Base-by-base conservation (phyloP, 2,329 filamentous ascomycete species). In the Gaeumannomyces sp. region DNA sequence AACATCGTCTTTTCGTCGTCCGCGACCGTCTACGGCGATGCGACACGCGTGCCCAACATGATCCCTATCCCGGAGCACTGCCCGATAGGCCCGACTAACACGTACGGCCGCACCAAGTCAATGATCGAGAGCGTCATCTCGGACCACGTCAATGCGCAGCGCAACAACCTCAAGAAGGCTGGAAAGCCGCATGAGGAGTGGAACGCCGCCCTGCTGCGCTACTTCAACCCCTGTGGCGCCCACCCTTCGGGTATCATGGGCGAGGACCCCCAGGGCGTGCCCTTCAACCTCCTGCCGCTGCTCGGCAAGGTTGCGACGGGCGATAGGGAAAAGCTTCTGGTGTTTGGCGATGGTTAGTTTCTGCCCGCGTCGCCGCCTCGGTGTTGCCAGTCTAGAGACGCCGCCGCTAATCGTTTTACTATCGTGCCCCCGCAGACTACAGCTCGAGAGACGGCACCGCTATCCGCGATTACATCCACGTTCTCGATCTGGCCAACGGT, bases 1-100 rank as follows among this genome's bases (percentile, higher is more conserved):
- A 98, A 97, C 83, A 95, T 99, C 73, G 95, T 99, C 79, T 99
- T 99, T 82, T 98, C 94, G 67, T 97, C 93, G 68, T 97, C 93
- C 1, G 95, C 95, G 45, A 99, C 96, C 71, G 95, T 99, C 70
- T 99, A 99, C 78, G 95, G 95, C 75, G 96, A 99, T 78, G 95
- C 94, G 64, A 98, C 95, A 60, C 91, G 93, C 75, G 92, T 97
- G 80, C 88, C 90, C 71, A 90, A 96, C 84, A 99, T 99, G 95
- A 99, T 99, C 70, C 95, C 95, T 69, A 99, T 99, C 74, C 95
- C 95, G 63, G 95, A 99, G 81, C 83, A 91, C 78, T 99, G 95
- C 84, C 95, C 96, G 67, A 92, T 96, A 68, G 94, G 93, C 63
- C 92, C 95, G 19, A 99, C 95, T 70, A 99, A 98, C 83, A 93